Base-by-base conservation (phyloP, 2,329 filamentous ascomycete species). In the Diaporthe caulivora region DNA sequence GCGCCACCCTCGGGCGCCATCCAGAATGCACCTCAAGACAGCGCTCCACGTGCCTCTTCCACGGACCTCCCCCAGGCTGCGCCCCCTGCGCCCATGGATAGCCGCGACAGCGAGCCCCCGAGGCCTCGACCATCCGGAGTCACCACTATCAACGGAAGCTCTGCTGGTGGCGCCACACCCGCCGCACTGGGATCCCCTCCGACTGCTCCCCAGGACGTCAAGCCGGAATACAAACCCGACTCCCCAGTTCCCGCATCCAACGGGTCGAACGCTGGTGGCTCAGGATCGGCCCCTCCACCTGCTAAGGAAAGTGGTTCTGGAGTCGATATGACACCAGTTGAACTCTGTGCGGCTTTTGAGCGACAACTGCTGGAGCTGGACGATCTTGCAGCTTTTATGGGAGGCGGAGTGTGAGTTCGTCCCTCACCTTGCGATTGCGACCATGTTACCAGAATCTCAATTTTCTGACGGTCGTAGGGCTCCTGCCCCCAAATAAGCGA, bases 311-410 rank as follows among this genome's bases (percentile, higher is more conserved):
- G 57, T 37, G 78, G 77, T 8, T 77, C 79, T 9, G 78, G 78
- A 6, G 79, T 81, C 3, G 89, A 91, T 75, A 91, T 91, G 88
- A 90, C 88, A 2, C 87, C 88, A 0, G 84, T 86, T 7, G 89
- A 91, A 78, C 83, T 91, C 21, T 91, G 89, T 77, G 82, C 83
- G 18, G 89, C 89, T 0, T 91, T 91, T 77, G 89, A 91, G 82
- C 84, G 88, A 42, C 89, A 91, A 80, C 84, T 91, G 1, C 82
- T 91, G 15, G 89, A 91, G 78, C 83, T 91, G 9, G 89, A 91
- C 75, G 89, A 91, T 77, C 85, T 91, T 15, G 89, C 89, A 42
- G 89, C 89, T 3, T 91, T 91, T 70, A 91, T 91, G 89, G 89
- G 89, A 26, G 89, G 89, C 26, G 89, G 89, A 74, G 89, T 91